Evolutionary conservation across 225 moss, liverwort and hornwort genomes (phyloP).

Genomic region (Lunularia cruciata): DNA sequence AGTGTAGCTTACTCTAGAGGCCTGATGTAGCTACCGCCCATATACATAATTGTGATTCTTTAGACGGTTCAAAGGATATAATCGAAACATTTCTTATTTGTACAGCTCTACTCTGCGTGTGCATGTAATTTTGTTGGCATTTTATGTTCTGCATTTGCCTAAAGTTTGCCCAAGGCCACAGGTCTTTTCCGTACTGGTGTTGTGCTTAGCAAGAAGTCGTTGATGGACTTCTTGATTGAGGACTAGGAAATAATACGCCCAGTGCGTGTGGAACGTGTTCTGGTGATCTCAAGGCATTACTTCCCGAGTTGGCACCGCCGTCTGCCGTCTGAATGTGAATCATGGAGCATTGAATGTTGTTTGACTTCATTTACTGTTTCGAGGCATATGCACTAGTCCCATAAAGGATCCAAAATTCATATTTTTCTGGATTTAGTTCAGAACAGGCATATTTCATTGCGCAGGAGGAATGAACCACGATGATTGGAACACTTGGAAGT

Average conservation of each 20-base stretch:
- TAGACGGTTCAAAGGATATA: constrained; percentile 45
- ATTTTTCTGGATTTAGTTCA: no score
- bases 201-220: background rate
- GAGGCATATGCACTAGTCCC: no score
- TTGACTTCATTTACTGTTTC: no score
- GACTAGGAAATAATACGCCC: background rate
- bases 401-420: no score
- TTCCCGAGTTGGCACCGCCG: background rate
- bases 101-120: constrained; percentile 27
- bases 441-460: no score
- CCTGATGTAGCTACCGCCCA: constrained; percentile 23
- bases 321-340: no score
- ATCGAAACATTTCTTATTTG: constrained; percentile 30
- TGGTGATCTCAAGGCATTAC: background rate
- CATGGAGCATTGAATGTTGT: no score
- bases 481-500: no score
- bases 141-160: background rate
- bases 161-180: background rate
- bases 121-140: constrained; percentile 1
- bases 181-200: background rate
- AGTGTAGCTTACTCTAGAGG: constrained; percentile 23
- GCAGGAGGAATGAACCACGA: no score
- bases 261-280: background rate
- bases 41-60: constrained; percentile 53
- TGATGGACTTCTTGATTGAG: background rate